Evolutionary conservation across 306 rosid species (phyloP), one percentile per base, ranked within the genome.

Genomic region (Vigna unguiculata): DNA sequence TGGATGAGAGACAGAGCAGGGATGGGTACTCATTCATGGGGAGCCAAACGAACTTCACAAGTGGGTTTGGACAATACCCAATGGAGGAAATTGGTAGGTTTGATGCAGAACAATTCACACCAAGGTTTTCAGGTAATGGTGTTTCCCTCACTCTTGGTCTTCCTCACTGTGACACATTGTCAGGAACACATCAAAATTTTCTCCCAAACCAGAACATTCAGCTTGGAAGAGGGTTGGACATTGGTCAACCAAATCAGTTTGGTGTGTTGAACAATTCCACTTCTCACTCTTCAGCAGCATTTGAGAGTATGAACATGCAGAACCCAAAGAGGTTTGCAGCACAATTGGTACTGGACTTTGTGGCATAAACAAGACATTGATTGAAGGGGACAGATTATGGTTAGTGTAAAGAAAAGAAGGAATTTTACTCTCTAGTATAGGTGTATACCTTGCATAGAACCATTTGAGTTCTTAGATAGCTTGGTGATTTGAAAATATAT

Each of bases 111-210:
- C 86, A 92, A 41, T 92, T 88, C 74, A 53, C 93, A 57, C 91
- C 90, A 76, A 85, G 97, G 76, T 95, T 84, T 81, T 85, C 97
- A 24, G 93, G 97, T 76, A 90, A 92, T 85, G 87, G 96, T 0
- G 97, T 95, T 40, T 95, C 99, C 9, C 86, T 95, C 69, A 95
- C 97, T 78, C 92, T 95, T 57, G 99, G 99, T 54, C 95, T 95
- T 25, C 99, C 97, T 21, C 97, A 92, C 58, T 84, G 94, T 74
- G 97, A 91, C 28, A 80, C 98, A 4, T 28, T 93, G 55, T 83
- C 97, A 14, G 91, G 82, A 10, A 82, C 91, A 24, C 97, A 90
- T 55, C 98, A 91, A 51, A 77, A 49, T 1, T 92, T 92, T 83
- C 88, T 95, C 3, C 93, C 91, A 11, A 89, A 75, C 76, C 97